These are phyloP conservation scores for Aspergillus asperescens DNA, from an alignment of 495 filamentous ascomycete genomes.

Conservation along the genomic window DNA sequence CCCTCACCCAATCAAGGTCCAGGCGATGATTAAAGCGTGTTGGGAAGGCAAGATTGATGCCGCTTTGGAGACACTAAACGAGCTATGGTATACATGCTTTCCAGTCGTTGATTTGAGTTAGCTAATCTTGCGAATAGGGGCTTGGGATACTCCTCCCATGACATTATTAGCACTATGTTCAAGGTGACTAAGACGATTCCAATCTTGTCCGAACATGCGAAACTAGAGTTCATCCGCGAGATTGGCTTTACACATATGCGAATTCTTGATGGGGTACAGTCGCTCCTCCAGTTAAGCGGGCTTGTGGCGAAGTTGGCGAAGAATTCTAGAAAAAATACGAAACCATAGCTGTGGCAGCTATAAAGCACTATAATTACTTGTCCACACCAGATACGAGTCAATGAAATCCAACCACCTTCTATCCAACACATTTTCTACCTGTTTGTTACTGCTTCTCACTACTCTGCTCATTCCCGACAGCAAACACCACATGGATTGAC, in stretches of 20 bases:
- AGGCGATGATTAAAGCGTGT: slow-evolving; percentile 96
- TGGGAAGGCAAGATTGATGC: slow-evolving; percentile 84
- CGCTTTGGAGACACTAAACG: slow-evolving; percentile 79
- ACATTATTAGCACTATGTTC: slow-evolving; percentile 99
- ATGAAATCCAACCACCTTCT: too few relatives aligned
- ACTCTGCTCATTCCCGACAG: too few relatives aligned
- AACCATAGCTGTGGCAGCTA: slow-evolving; percentile 76
- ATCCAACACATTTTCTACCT: too few relatives aligned
- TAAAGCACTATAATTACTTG: too few relatives aligned
- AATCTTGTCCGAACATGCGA: slow-evolving; percentile 83
- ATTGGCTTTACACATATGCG: slow-evolving; percentile 99
- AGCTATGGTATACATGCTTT: slow-evolving; percentile 62
- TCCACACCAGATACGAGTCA: too few relatives aligned
- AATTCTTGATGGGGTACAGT: slow-evolving; percentile 93
- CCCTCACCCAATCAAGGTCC: slow-evolving; percentile 95
- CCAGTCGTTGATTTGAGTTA: background rate
- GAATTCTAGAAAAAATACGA: too few relatives aligned
- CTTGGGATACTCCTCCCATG: slow-evolving; percentile 89
- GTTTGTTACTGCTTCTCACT: too few relatives aligned
- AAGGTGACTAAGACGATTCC: slow-evolving; percentile 92
- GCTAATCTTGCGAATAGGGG: slow-evolving; percentile 41
- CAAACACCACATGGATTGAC: too few relatives aligned
- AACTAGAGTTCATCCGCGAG: slow-evolving; percentile 94
- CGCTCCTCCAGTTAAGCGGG: slow-evolving; percentile 84
- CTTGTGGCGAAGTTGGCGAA: slow-evolving; percentile 87